Conservation (phyloP, 2,329 filamentous ascomycete genomes). For the Boeremia lycopersici region DNA sequence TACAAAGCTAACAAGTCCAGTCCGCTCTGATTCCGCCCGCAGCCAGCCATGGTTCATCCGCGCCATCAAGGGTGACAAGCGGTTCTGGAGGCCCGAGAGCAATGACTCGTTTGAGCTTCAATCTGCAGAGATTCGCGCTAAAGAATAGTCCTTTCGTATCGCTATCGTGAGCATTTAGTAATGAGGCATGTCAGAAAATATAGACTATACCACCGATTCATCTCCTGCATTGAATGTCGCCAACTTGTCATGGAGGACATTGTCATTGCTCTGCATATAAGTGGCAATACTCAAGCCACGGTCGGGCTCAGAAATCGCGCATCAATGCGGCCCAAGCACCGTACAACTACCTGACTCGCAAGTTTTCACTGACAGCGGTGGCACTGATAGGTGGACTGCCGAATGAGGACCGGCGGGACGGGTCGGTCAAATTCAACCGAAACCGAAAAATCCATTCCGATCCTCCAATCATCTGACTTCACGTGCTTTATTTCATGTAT, state of each 20-base stretch:
- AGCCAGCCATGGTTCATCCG: constrained; percentile 37
- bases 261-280: constrained; percentile 11
- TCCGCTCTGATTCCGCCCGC: constrained; percentile 29
- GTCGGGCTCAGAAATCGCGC: neutral
- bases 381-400: constrained; percentile 4
- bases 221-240: neutral
- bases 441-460: neutral
- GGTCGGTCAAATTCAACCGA: constrained; percentile 16
- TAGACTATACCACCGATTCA: constrained; percentile 1
- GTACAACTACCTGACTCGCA: constrained; percentile 10
- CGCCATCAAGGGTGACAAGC: constrained; percentile 29
- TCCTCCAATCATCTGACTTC: neutral
- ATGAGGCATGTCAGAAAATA: neutral
- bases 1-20: constrained; percentile 17
- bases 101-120: constrained; percentile 32
- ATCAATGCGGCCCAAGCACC: neutral
- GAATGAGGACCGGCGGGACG: constrained; percentile 1
- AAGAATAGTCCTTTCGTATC: constrained; percentile 7
- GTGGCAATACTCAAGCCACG: neutral
- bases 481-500: neutral
- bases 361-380: constrained; percentile 10
- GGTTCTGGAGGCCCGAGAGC: constrained; percentile 29
- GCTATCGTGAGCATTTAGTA: constrained; percentile 1
- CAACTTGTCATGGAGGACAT: neutral
- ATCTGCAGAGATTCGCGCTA: constrained; percentile 19